Percentiles rank a stretch among this genome's conserved stretches.
phyloP scores from a whole-genome alignment of 768 basidiomycete species.

The Xerocomellus chrysenteron region DNA sequence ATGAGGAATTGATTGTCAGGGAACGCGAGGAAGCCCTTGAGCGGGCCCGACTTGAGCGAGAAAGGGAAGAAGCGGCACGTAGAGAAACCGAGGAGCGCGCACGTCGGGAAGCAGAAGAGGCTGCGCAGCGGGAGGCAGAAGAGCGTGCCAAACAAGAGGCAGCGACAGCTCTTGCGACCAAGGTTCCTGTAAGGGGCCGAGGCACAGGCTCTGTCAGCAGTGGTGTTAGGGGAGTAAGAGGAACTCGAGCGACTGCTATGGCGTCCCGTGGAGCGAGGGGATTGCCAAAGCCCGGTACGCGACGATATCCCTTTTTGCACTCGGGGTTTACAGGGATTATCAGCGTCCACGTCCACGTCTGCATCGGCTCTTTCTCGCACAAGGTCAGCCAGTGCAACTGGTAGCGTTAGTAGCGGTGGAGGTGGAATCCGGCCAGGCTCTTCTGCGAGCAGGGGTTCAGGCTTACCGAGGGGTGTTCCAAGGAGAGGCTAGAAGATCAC shows the following conservation, averaged over 20 bases:
- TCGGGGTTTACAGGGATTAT: conserved; percentile 1
- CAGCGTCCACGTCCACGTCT: conserved; percentile 14
- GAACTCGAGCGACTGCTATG: conserved; percentile 56
- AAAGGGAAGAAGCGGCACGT: conserved; percentile 34
- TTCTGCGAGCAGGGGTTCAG: conserved; percentile 25
- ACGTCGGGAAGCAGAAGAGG: conserved; percentile 30
- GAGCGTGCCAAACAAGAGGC: conserved; percentile 52
- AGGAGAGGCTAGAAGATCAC: conserved; percentile 22
- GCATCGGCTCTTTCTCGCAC: conserved; percentile 20
- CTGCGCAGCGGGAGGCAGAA: conserved; percentile 44
- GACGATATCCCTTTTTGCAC: not conserved
- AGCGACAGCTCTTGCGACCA: conserved; percentile 34
- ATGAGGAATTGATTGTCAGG: conserved; percentile 53
- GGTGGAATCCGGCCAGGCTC: conserved; percentile 26
- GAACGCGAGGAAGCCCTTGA: conserved; percentile 37
- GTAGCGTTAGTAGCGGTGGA: conserved; percentile 15
- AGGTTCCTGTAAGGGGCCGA: conserved; percentile 36
- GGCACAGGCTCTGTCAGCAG: conserved; percentile 49
- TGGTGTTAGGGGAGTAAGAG: conserved; percentile 68
- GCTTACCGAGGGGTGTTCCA: conserved; percentile 23
- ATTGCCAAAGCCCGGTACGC: conserved; percentile 40
- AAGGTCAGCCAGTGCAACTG: conserved; percentile 28
- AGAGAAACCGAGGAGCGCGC: conserved; percentile 41
- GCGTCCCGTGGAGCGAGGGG: conserved; percentile 45
- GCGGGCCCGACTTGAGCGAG: conserved; percentile 35